Evolutionary conservation across 169 alveolate species (phyloP), one percentile per base, ranked within the genome.

Genomic region (Blepharisma undulans): DNA sequence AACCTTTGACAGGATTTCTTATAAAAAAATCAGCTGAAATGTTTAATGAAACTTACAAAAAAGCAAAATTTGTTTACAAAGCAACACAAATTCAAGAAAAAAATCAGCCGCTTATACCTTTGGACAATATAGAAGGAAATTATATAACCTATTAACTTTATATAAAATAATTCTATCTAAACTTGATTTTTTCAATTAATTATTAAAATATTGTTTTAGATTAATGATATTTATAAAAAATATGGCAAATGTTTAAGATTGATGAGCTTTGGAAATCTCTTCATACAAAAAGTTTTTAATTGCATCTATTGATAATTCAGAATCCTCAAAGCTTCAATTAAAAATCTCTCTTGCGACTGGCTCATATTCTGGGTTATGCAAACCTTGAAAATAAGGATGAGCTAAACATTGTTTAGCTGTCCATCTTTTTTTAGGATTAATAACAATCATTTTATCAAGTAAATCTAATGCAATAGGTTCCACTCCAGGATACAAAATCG

Each of bases 321-420:
- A 86, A 33, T 86, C 91, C 22, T 86, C 91, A 72, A 61, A 86
- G 2, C 84, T 36, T 86, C 91, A 86, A 86, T 86, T 86, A 72
- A 86, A 86, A 12, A 0, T 10, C 10, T 16, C 6, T 12, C 21
- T 7, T 16, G 61, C 25, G 6, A n/a, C 32, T 30, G 87, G 87
- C 61, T 97, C 99, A 72, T 96, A 98, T 78, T 96, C 98, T 71
- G 96, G 96, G 82, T 95, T 95, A 91, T 97, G 98, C 66, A 96
- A 87, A 5, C 97, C 98, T 89, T 96, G 96, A 79, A 93, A 94
- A 78, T 95, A 95, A n/a, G 97, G 97, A 93, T 95, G 97, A 76
- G 92, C 88, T 21, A 95, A 30, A 90, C 97, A 95, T 87, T 95
- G 88, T 60, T 93, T 85, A 16, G 93, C 96, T 76, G 96, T 90